These are phyloP conservation scores for Hanseniaspora nectarophila DNA, from an alignment of 805 yeast genomes.

Conservation along the genomic window DNA sequence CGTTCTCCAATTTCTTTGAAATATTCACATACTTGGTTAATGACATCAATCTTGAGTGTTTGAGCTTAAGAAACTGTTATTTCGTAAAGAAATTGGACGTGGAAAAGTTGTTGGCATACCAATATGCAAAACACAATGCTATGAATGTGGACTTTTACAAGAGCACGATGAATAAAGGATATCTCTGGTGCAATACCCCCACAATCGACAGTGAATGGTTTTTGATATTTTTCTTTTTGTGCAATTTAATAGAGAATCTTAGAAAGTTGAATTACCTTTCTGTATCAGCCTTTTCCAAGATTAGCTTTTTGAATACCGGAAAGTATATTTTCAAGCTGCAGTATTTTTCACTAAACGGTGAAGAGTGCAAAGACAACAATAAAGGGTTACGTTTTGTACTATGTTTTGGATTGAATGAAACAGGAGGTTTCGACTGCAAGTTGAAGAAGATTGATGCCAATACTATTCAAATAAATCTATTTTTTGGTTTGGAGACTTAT, in stretches of 20 bases:
- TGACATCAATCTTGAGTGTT: neutral
- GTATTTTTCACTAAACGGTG: neutral
- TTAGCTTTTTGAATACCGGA: neutral
- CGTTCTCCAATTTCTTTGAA: constrained; percentile 7
- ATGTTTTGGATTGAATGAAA: neutral
- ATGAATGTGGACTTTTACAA: constrained; percentile 5
- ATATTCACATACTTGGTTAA: neutral
- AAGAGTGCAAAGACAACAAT: neutral
- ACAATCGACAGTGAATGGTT: neutral
- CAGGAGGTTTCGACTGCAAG: neutral
- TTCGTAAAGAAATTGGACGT: constrained; percentile 4
- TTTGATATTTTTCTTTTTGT: constrained; percentile 2
- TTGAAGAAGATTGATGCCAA: too few relatives aligned
- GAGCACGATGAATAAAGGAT: constrained; percentile 7
- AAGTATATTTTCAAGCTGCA: neutral
- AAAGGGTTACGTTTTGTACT: neutral
- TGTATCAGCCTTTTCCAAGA: neutral
- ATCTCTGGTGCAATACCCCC: constrained; percentile 11
- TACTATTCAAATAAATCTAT: neutral
- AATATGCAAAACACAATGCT: neutral
- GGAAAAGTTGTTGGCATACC: neutral
- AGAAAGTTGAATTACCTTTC: neutral
- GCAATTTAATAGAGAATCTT: neutral
- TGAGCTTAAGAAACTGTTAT: constrained; percentile 9
- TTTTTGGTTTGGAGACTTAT: neutral